Evolutionary conservation across 768 basidiomycete species (phyloP).

Genomic region (Pisolithus tinctorius): DNA sequence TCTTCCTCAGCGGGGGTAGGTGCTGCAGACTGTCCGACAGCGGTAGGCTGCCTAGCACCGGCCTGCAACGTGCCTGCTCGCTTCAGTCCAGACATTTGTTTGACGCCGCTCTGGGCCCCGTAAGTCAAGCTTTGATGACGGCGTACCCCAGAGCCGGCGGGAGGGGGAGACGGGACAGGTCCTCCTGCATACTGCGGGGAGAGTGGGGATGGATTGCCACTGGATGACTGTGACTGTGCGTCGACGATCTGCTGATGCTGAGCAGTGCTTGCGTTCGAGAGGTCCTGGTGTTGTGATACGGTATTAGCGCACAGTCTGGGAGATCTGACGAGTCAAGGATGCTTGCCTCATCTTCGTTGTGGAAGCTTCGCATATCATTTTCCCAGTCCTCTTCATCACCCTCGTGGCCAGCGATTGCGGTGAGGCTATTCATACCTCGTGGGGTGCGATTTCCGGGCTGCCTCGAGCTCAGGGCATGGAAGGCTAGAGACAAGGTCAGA

Average conservation of each 20-base stretch:
- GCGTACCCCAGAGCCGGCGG: constrained; percentile 63
- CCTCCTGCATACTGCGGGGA: constrained; percentile 53
- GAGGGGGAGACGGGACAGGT: constrained; percentile 62
- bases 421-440: constrained; percentile 73
- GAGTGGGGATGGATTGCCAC: constrained; percentile 43
- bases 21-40: constrained; percentile 34
- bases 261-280: constrained; percentile 15
- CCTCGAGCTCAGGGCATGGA: constrained; percentile 44
- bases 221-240: constrained; percentile 35
- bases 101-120: constrained; percentile 45
- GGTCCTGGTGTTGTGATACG: constrained; percentile 16
- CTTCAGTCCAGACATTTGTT: constrained; percentile 54
- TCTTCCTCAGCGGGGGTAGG: constrained; percentile 49
- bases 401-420: constrained; percentile 80
- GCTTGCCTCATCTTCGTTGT: constrained; percentile 62
- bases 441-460: constrained; percentile 59
- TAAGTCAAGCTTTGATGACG: constrained; percentile 78
- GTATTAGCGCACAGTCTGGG: constrained; percentile 9
- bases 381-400: constrained; percentile 90
- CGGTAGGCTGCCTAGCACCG: constrained; percentile 29
- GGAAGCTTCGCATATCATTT: constrained; percentile 49
- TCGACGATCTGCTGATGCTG: constrained; percentile 49
- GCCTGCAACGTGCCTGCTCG: constrained; percentile 68
- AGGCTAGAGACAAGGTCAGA: constrained; percentile 31
- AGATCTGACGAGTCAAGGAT: constrained; percentile 1